These are phyloP conservation scores for Hyphopichia buzzinii DNA, from an alignment of 1,139 yeast genomes.

Conservation along the genomic window DNA sequence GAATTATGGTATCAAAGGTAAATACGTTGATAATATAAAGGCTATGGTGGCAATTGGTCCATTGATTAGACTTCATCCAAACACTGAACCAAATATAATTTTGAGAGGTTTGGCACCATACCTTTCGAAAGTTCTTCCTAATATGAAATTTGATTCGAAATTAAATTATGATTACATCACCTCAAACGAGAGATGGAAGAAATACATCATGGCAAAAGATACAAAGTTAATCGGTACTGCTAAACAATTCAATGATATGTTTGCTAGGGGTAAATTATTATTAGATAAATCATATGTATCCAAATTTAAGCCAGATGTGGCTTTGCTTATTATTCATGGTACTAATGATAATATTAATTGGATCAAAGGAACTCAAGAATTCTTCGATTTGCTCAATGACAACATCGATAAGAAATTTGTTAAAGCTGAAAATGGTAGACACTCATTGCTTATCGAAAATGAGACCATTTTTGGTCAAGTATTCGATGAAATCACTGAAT, in stretches of 20 bases:
- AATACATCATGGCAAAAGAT: slow-evolving; percentile 41
- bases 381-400: slow-evolving; percentile 36
- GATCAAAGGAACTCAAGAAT: slow-evolving; percentile 50
- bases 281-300: slow-evolving; percentile 40
- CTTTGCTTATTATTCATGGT: slow-evolving; percentile 51
- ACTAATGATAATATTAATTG: slow-evolving; percentile 50
- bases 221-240: slow-evolving; percentile 42
- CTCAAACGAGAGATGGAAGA: slow-evolving; percentile 46
- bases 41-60: slow-evolving; percentile 71
- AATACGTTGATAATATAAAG: slow-evolving; percentile 47
- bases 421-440: slow-evolving; percentile 36
- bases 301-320: slow-evolving; percentile 40
- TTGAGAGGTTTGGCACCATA: slow-evolving; percentile 46
- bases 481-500: slow-evolving; percentile 33
- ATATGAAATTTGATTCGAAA: slow-evolving; percentile 53
- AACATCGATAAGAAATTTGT: slow-evolving; percentile 27
- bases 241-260: slow-evolving; percentile 56
- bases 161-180: slow-evolving; percentile 57
- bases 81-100: slow-evolving; percentile 54
- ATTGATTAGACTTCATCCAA: slow-evolving; percentile 55
- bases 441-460: slow-evolving; percentile 45
- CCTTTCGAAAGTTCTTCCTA: slow-evolving; percentile 52
- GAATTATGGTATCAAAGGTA: slow-evolving; percentile 73
- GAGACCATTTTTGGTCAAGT: slow-evolving; percentile 35
- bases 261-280: slow-evolving; percentile 58